Conservation (phyloP, 75 land plant genomes). For the Azolla pinnata region DNA sequence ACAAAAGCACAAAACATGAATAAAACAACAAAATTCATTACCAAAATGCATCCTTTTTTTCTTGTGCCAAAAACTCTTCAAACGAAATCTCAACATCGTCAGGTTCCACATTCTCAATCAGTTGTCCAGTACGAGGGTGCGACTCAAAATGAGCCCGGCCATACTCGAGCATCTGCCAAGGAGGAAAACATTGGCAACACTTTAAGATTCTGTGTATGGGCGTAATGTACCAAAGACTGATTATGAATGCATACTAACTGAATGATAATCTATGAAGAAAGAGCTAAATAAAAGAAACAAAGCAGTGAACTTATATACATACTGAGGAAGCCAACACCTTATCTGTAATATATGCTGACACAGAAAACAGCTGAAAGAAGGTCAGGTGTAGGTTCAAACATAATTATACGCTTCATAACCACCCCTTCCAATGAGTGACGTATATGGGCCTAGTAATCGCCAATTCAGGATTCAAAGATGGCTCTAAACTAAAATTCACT, state of each 20-base stretch:
- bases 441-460: background rate
- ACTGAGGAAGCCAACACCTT: no score
- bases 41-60: slow-evolving; percentile 82
- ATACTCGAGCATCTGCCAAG: slow-evolving; percentile 58
- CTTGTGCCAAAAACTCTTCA: slow-evolving; percentile 70
- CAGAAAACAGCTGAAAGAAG: no score
- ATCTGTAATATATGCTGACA: no score
- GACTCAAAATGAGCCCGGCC: slow-evolving; percentile 42
- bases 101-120: slow-evolving; percentile 25
- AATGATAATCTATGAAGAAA: no score
- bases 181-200: background rate
- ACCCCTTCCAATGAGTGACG: background rate
- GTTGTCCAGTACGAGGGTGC: slow-evolving; percentile 37
- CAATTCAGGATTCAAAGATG: background rate
- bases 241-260: no score
- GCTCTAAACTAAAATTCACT: no score
- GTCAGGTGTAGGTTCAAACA: background rate
- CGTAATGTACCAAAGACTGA: no score
- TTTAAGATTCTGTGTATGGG: no score
- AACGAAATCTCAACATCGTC: slow-evolving; percentile 61
- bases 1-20: background rate
- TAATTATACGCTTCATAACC: background rate
- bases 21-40: slow-evolving; percentile 4
- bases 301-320: no score
- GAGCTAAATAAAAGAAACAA: no score